Percentiles rank a stretch among this genome's conserved stretches.
Evolutionary conservation across 495 filamentous ascomycete species (phyloP).

Genomic region (Xylaria venustula): DNA sequence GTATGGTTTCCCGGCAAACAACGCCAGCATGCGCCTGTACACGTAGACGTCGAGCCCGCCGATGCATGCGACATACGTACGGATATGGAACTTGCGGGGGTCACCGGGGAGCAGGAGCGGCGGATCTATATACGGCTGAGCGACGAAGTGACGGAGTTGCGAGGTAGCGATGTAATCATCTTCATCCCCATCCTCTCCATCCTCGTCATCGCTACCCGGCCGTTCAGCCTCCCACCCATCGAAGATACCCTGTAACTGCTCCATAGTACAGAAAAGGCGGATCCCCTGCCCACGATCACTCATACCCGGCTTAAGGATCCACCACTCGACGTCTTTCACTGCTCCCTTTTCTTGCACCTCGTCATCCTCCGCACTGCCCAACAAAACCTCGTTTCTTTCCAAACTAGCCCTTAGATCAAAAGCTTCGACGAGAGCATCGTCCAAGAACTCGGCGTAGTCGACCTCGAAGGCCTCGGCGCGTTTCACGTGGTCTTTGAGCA

Average conservation of each 20-base stretch:
- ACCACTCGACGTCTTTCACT: slow-evolving; percentile 64
- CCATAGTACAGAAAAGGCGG: slow-evolving; percentile 77
- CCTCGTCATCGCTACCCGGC: slow-evolving; percentile 62
- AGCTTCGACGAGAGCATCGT: slow-evolving; percentile 86
- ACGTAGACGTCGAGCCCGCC: slow-evolving; percentile 81
- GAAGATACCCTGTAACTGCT: slow-evolving; percentile 78
- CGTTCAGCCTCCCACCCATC: slow-evolving; percentile 74
- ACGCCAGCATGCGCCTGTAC: slow-evolving; percentile 84
- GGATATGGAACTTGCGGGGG: slow-evolving; percentile 90
- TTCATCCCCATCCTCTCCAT: slow-evolving; percentile 34
- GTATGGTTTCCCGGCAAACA: slow-evolving; percentile 79
- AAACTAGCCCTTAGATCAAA: slow-evolving; percentile 81
- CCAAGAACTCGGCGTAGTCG: slow-evolving; percentile 94
- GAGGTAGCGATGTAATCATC: slow-evolving; percentile 69
- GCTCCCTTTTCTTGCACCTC: neutral
- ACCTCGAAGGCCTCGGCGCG: slow-evolving; percentile 81
- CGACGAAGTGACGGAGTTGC: slow-evolving; percentile 93
- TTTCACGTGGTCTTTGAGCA: slow-evolving; percentile 67
- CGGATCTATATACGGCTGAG: slow-evolving; percentile 91
- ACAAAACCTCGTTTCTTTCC: slow-evolving; percentile 55
- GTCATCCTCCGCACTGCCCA: neutral
- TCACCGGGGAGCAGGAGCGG: slow-evolving; percentile 71
- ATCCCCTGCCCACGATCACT: slow-evolving; percentile 94
- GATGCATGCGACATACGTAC: slow-evolving; percentile 80
- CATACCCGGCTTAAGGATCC: slow-evolving; percentile 97